Evolutionary conservation across 2,329 filamentous ascomycete species (phyloP).

Genomic region (Diaporthe sp.): DNA sequence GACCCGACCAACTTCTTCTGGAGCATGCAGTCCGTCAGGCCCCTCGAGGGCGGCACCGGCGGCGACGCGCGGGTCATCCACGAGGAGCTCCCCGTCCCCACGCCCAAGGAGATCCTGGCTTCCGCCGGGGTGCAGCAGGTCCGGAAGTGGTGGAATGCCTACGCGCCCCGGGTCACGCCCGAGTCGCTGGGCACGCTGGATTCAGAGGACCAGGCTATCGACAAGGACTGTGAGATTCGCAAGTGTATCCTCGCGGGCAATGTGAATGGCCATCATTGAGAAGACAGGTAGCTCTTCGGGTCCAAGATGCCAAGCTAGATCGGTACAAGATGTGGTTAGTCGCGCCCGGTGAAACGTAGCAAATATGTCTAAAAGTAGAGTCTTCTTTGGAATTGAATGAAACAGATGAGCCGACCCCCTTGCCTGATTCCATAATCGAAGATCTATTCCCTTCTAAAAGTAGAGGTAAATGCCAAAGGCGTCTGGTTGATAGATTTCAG

Average conservation of each 20-base stretch:
- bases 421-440: too few species aligned
- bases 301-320: not conserved
- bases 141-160: not conserved
- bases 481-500: too few species aligned
- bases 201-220: not conserved
- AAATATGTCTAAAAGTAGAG: not conserved
- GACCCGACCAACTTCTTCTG: not conserved
- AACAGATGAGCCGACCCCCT: too few species aligned
- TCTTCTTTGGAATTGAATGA: too few species aligned
- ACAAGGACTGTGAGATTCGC: not conserved
- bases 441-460: too few species aligned
- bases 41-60: not conserved
- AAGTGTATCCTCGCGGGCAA: not conserved
- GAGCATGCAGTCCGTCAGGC: not conserved
- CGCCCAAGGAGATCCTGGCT: not conserved
- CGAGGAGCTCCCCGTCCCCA: not conserved
- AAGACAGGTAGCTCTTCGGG: not conserved
- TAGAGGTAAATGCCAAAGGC: too few species aligned
- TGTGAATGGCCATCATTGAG: not conserved
- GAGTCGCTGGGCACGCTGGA: not conserved
- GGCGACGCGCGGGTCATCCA: not conserved
- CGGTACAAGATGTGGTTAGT: not conserved
- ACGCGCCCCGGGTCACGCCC: not conserved
- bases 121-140: slow-evolving; percentile 1
- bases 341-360: not conserved